Base-by-base conservation (phyloP, 2,329 filamentous ascomycete genomes). In the Sporothrix globosa region DNA sequence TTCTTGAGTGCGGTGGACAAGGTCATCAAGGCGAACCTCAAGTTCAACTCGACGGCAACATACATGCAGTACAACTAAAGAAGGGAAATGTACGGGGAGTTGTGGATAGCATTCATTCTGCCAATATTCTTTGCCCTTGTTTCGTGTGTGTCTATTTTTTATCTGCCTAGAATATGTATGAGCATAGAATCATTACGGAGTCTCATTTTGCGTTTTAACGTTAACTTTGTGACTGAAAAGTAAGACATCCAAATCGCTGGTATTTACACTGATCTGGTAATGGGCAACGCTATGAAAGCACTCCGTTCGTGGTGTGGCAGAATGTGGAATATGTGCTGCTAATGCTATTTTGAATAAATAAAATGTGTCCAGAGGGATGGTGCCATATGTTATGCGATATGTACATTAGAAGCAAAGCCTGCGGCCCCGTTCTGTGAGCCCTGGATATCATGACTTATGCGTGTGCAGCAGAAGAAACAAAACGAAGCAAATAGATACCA, bases 61-160 rank as follows among this genome's bases (percentile, higher is more conserved):
- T 99, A 99, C 84, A 96, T 96, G 88, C 96, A 98, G 84, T 99
- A 99, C 87, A 99, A 99, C 83, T 98, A 97, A 75, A 63, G 24
- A 48, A 14, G 21, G 24, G 14, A 52, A 56, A 17, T 6, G 52
- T 19, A 39, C n/a, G 44, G 24, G 44, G 61, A n/a, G 61, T 7
- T 48, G 61, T 14, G 60, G 44, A 21, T n/a, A 30, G 2, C 24
- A 67, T 53, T 41, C n/a, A 39, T 41, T 44, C 2, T 24, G n/a
- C 7, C n/a, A n/a, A n/a, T n/a, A 27, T 54, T 11, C 50, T 34
- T 68, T 53, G 30, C 10, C 21, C 44, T 44, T 34, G n/a, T 41
- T 69, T 50, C 17, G 21, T 21, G 65, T 7, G 34, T 34, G 52
- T 69, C 14, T 52, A 44, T n/a, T 69, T 65, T 54, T 3, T 34